Base-by-base conservation (phyloP, 257 asterid genomes). In the Paulownia fortunei region DNA sequence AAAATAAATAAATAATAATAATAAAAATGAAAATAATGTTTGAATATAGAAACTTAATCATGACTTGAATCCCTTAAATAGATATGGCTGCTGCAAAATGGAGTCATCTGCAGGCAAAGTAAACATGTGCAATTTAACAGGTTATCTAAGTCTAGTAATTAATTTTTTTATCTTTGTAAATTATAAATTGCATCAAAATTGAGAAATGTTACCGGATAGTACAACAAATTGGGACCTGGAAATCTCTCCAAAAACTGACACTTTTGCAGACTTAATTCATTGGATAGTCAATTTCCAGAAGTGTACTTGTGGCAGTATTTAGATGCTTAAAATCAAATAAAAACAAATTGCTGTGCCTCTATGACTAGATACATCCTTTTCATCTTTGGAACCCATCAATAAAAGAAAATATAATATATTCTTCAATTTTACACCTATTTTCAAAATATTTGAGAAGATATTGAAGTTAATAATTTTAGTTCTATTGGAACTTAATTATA, bases 311-410 rank as follows among this genome's bases (percentile, higher is more conserved):
- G 73, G 73, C 51, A 32, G 6, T 18, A 42, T 19, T 52, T 30
- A 41, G 72, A 59, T 73, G 81, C 55, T 51, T 30, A 34, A 66
- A 46, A 34, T 68, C 71, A 34, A 74, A 69, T 49, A 37, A 75
- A 51, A 79, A 47, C 81, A 69, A 61, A 39, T 49, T n/a, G 11
- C 0, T 37, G 4, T 76, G 69, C 70, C 27, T 15, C 8, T 62
- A 44, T 63, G 39, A 42, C 26, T 71, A 41, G 84, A 76, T 36
- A 27, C 77, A 37, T 60, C 81, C 8, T 69, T 74, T 37, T 80
- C 73, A 80, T 58, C 68, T 74, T 80, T 74, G 42, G 55, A 0
- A 64, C 15, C 63, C 49, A 23, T 23, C 19, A 32, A 32, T 4
- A 36, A 44, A 30, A n/a, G n/a, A n/a, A n/a, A n/a, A n/a, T n/a